A percentile compares a stretch with the other conserved stretches of the same genome.
Conservation (phyloP, 2,329 filamentous ascomycete genomes). For the Periconia macrospinosa region DNA sequence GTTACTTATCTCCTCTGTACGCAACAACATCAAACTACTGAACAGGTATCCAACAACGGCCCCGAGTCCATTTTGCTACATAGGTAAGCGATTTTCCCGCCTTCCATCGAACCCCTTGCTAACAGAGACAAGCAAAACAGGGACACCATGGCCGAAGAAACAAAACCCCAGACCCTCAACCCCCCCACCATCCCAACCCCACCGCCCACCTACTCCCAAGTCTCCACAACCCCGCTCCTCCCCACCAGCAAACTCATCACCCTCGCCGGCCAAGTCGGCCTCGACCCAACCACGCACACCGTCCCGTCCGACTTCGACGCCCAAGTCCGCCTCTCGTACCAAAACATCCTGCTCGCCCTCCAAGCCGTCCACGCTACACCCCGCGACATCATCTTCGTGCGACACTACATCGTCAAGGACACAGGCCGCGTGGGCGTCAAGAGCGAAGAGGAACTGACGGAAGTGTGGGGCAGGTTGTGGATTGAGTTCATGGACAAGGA, state of each 20-base stretch:
- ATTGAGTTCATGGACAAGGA: conserved; percentile 40
- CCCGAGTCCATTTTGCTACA: no score
- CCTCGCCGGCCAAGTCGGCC: conserved; percentile 35
- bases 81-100: no score
- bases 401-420: conserved; percentile 41
- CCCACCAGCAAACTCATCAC: conserved; percentile 34
- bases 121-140: no score
- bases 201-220: conserved; percentile 34
- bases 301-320: conserved; percentile 19
- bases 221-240: conserved; percentile 32
- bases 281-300: conserved; percentile 10
- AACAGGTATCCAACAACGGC: no score
- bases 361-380: conserved; percentile 35
- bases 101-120: no score
- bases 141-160: neutral
- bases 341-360: conserved; percentile 27
- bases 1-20: no score
- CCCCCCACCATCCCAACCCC: conserved; percentile 26
- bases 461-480: conserved; percentile 39
- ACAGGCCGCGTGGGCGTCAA: conserved; percentile 28
- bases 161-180: conserved; percentile 36
- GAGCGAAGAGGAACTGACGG: conserved; percentile 24
- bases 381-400: conserved; percentile 37
- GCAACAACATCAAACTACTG: no score
- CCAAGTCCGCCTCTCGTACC: conserved; percentile 35